Base-by-base conservation (phyloP, 495 filamentous ascomycete genomes). In the Neurospora africana region DNA sequence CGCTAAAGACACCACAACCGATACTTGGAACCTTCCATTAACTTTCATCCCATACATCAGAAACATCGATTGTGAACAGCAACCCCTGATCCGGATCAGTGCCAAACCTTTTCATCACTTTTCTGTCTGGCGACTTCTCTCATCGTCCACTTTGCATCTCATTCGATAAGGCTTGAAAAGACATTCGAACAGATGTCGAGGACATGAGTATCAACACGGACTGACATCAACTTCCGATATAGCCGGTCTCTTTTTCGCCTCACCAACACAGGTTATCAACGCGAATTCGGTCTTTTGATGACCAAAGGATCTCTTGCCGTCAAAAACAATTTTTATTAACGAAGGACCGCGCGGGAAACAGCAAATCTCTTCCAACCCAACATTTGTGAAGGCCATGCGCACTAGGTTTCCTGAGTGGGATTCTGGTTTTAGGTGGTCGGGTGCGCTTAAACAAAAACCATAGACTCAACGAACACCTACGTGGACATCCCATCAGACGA, bases 371-470 rank as follows among this genome's bases (percentile, higher is more conserved):
- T 65, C 10, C 13, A 65, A 19, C 33, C 27, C 27, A 65, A 65
- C 23, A 5, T 33, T 65, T 1, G 53, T 33, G 30, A 74, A 70
- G 75, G 78, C 65, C 72, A 79, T 79, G 78, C 76, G 37, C 72
- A 68, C 39, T 68, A 68, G 70, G 70, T 35, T 68, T 67, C 70
- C 36, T 68, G 41, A 38, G 35, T 70, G 69, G 27, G 37, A 72
- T 67, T 23, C 53, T 43, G 69, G 58, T 61, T 71, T 11, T 27
- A 68, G 8, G 47, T 73, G 71, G 72, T 41, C 73, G 71, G 72
- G 72, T 30, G 72, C 40, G 58, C 41, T 43, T n/a, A 47, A 39
- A 69, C 39, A 35, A 69, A 44, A 68, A 47, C 9, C 40, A 13
- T 30, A 39, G 35, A 38, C 37, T 33, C n/a, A 71, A 43, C 68